Conservation (phyloP, 2,329 filamentous ascomycete species). For the Endocalyx cinctus region DNA sequence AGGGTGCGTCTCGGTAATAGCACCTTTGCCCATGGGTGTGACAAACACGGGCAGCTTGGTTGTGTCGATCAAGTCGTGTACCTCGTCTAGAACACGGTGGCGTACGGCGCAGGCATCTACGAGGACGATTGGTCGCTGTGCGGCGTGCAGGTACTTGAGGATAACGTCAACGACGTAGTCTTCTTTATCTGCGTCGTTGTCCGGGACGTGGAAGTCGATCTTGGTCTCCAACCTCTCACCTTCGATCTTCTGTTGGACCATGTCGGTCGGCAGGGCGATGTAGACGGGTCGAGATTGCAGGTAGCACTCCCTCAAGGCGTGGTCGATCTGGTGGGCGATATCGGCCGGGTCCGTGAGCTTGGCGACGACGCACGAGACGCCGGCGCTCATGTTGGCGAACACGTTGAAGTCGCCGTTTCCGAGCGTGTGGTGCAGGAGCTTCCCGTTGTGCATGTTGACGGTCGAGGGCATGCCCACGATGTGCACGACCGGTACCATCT, state of each 20-base stretch:
- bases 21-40: conserved; percentile 87
- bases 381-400: conserved; percentile 71
- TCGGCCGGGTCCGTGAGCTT: conserved; percentile 66
- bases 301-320: conserved; percentile 70
- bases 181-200: conserved; percentile 67
- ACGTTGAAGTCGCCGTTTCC: conserved; percentile 78
- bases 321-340: conserved; percentile 71
- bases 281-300: conserved; percentile 75
- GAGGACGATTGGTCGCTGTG: conserved; percentile 71
- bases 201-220: conserved; percentile 60
- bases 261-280: conserved; percentile 76
- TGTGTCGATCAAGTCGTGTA: conserved; percentile 67
- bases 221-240: conserved; percentile 65
- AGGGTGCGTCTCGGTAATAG: conserved; percentile 70
- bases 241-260: conserved; percentile 72
- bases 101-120: conserved; percentile 81
- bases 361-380: conserved; percentile 67
- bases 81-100: conserved; percentile 67
- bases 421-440: conserved; percentile 63
- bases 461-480: conserved; percentile 49
- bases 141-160: conserved; percentile 65
- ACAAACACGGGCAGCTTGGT: conserved; percentile 77
- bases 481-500: conserved; percentile 65
- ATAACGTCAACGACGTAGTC: conserved; percentile 80
- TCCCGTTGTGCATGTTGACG: conserved; percentile 39